Evolutionary conservation across 441 rosid genomes (phyloP), one percentile per base, ranked within the genome.

Genomic region (Populus trichocarpa): DNA sequence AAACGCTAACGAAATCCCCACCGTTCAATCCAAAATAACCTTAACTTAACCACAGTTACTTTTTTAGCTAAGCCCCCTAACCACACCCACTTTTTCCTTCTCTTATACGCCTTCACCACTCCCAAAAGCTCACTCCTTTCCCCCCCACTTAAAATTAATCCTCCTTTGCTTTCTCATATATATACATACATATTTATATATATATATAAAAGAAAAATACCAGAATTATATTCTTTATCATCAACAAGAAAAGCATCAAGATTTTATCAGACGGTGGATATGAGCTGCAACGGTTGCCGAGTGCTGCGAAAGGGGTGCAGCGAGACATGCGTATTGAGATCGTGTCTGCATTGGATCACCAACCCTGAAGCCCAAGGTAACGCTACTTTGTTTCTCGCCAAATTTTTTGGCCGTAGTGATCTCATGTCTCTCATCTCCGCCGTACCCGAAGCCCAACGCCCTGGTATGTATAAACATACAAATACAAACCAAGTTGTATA

Each of bases 251-350:
- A 5, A 28, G 20, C 40, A 69, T 16, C 28, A 16, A n/a, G 33
- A 67, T 59, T 32, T 73, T 2, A n/a, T 73, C 33, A 8, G 64
- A 42, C 72, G 82, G 81, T 71, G 67, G 80, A 50, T 4, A 90
- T 88, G 90, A 90, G 93, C 83, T 90, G 93, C 83, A 90, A 87
- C 77, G 93, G 91, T 0, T 88, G 93, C 88, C 79, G 93, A 14
- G 89, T 90, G 70, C 80, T 90, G 30, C 81, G 93, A 26, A 90
- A 90, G 79, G 91, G 93, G 33, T 90, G 93, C 85, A 81, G 82
- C 69, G 89, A 85, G 40, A 84, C 76, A 74, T 90, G 91, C 76
- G 67, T 73, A 50, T 82, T 90, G 50, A 79, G 88, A 76, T 87
- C 93, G 40, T 90, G 88, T 75, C 81, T 88, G 22, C 83, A 83